Evolutionary conservation across 768 basidiomycete species (phyloP).

Genomic region (Lactifluus hygrophoroides): DNA sequence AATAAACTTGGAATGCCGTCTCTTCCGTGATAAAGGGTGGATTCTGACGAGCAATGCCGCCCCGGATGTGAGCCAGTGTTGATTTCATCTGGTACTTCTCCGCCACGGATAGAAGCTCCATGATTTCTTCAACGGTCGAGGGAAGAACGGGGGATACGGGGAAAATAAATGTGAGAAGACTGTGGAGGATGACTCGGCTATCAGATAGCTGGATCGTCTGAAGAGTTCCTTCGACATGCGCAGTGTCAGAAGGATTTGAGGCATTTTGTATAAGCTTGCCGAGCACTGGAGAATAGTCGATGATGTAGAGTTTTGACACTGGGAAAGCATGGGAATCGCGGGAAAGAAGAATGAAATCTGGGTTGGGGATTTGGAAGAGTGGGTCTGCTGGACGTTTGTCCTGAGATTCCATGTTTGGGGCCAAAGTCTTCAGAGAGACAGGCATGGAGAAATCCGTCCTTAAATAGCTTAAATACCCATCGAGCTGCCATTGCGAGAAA

Average conservation of each 20-base stretch:
- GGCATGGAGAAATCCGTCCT: too few relatives aligned
- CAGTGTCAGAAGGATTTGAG: not conserved
- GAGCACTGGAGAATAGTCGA: not conserved
- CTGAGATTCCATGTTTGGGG: not conserved
- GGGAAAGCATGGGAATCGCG: not conserved
- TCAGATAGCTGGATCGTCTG: not conserved
- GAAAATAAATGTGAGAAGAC: too few relatives aligned
- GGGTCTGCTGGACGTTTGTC: not conserved
- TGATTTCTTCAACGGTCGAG: too few relatives aligned
- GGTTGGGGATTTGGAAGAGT: not conserved
- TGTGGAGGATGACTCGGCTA: not conserved
- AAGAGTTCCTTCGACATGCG: not conserved
- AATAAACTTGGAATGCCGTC: too few relatives aligned
- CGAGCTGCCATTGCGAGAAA: too few relatives aligned
- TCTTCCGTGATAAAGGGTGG: not conserved
- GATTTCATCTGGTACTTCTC: not conserved
- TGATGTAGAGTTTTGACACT: not conserved
- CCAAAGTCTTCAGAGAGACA: not conserved
- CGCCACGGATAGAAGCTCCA: not conserved
- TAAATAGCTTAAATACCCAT: not conserved
- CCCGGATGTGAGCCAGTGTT: not conserved
- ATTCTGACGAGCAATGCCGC: not conserved
- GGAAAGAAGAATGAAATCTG: not conserved
- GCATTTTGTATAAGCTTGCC: not conserved
- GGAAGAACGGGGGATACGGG: too few relatives aligned